Percentiles rank a stretch among this genome's conserved stretches.
phyloP scores from a whole-genome alignment of 2,329 filamentous ascomycete species.

The Stromatinia cepivora region DNA sequence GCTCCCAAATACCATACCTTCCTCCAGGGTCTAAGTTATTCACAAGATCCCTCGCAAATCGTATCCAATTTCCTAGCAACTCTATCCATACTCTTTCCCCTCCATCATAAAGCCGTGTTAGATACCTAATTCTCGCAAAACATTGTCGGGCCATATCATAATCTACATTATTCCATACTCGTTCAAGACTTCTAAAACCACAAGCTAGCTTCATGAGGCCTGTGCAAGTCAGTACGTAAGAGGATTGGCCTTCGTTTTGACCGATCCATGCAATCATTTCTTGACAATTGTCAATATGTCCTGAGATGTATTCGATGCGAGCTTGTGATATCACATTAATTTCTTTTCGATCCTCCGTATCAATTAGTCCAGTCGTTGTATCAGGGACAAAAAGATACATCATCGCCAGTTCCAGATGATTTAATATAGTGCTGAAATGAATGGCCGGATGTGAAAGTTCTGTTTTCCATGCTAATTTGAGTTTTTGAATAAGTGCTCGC shows the following conservation, averaged over 20 bases:
- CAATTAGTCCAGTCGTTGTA: not conserved
- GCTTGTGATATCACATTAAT: not conserved
- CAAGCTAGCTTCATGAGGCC: not conserved
- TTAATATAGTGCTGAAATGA: not conserved
- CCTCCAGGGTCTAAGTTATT: not conserved
- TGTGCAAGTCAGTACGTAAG: not conserved
- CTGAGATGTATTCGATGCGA: not conserved
- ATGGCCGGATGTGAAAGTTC: not conserved
- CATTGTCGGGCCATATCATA: not conserved
- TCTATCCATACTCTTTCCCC: conserved; percentile 2
- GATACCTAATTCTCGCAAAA: not conserved
- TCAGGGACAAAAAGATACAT: not conserved
- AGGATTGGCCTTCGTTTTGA: not conserved
- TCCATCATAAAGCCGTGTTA: not conserved
- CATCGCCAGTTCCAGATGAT: not conserved
- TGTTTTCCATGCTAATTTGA: not conserved
- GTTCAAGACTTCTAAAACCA: not conserved
- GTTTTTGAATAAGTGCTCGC: not conserved
- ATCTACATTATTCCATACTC: not conserved
- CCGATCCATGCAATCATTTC: not conserved
- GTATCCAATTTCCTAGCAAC: not conserved
- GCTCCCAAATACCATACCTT: not conserved
- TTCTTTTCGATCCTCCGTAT: not conserved
- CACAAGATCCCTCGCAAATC: not conserved
- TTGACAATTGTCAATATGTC: not conserved